Evolutionary conservation across 2,329 filamentous ascomycete genomes (phyloP).

Genomic region (Pyricularia pennisetigena): DNA sequence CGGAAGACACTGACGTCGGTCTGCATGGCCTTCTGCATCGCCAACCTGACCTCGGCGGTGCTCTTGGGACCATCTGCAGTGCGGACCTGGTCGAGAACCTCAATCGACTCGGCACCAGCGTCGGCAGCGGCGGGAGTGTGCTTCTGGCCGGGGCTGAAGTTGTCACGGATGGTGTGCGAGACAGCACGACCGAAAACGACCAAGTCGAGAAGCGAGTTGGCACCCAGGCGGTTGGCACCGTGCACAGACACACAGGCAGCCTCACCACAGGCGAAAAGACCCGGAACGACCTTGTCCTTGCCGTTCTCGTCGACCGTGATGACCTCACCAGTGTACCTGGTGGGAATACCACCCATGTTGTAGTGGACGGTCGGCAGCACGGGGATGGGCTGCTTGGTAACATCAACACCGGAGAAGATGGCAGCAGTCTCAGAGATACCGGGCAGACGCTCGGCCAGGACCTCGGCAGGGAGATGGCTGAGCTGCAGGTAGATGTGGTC

Average conservation of each 20-base stretch:
- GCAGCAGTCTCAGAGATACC: constrained; percentile 98
- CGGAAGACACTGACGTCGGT: constrained; percentile 94
- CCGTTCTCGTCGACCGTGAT: constrained; percentile 78
- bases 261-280: constrained; percentile 93
- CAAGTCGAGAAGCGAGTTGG: constrained; percentile 95
- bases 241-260: constrained; percentile 96
- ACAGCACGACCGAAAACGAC: constrained; percentile 97
- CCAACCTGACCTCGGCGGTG: constrained; percentile 77
- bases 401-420: constrained; percentile 95
- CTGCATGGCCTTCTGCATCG: constrained; percentile 99
- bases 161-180: constrained; percentile 93
- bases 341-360: constrained; percentile 99
- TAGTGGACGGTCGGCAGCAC: constrained; percentile 97
- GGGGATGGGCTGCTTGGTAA: constrained; percentile 92
- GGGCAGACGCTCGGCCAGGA: constrained; percentile 91
- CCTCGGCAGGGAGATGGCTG: constrained; percentile 83
- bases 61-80: constrained; percentile 76
- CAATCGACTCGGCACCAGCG: constrained; percentile 79
- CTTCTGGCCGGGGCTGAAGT: constrained; percentile 73
- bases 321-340: constrained; percentile 94
- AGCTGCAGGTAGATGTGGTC: constrained; percentile 98
- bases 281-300: constrained; percentile 86
- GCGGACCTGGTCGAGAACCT: constrained; percentile 75
- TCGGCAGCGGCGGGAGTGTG: constrained; percentile 75
- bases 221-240: constrained; percentile 75